Percentiles rank a stretch among this genome's conserved stretches.
Conservation (phyloP, 768 basidiomycete species). For the Boletus fagicola region DNA sequence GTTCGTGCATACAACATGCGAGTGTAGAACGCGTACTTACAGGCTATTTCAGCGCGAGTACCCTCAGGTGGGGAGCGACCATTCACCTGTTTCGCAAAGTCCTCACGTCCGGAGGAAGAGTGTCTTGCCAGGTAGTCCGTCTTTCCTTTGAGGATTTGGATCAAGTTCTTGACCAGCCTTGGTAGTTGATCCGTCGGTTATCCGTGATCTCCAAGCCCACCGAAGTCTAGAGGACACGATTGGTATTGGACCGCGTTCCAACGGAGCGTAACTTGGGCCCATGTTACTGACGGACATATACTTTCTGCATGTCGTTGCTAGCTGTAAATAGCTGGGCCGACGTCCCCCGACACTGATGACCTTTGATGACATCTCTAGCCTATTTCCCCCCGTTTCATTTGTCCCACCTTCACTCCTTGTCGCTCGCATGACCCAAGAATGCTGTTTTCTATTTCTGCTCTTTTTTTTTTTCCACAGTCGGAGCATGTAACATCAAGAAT, state of each 20-base stretch:
- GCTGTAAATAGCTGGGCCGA: slow-evolving; percentile 25
- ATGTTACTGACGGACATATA: slow-evolving; percentile 17
- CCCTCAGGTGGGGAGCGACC: slow-evolving; percentile 63
- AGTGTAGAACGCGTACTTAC: slow-evolving; percentile 20
- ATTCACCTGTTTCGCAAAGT: slow-evolving; percentile 54
- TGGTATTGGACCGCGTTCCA: slow-evolving; percentile 31
- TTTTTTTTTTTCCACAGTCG: slow-evolving; percentile 4
- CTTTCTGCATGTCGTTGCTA: slow-evolving; percentile 17
- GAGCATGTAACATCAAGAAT: slow-evolving; percentile 28
- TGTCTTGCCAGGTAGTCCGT: slow-evolving; percentile 74
- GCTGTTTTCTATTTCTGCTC: slow-evolving; percentile 12
- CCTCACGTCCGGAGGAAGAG: slow-evolving; percentile 94
- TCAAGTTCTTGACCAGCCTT: slow-evolving; percentile 20
- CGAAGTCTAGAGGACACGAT: slow-evolving; percentile 69
- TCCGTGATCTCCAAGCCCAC: slow-evolving; percentile 86
- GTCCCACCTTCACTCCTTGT: slow-evolving; percentile 19
- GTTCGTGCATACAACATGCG: slow-evolving; percentile 47
- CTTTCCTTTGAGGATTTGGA: slow-evolving; percentile 6
- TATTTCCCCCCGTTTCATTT: slow-evolving; percentile 16
- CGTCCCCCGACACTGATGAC: slow-evolving; percentile 27
- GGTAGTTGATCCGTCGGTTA: slow-evolving; percentile 82
- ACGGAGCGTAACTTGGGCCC: slow-evolving; percentile 25
- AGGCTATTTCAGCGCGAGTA: slow-evolving; percentile 52
- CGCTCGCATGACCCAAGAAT: slow-evolving; percentile 17
- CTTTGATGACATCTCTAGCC: slow-evolving; percentile 28